A percentile compares a stretch with the other conserved stretches of the same genome.
These are phyloP conservation scores for Castanea mollissima DNA, from an alignment of 306 rosid species.

Conservation along the genomic window DNA sequence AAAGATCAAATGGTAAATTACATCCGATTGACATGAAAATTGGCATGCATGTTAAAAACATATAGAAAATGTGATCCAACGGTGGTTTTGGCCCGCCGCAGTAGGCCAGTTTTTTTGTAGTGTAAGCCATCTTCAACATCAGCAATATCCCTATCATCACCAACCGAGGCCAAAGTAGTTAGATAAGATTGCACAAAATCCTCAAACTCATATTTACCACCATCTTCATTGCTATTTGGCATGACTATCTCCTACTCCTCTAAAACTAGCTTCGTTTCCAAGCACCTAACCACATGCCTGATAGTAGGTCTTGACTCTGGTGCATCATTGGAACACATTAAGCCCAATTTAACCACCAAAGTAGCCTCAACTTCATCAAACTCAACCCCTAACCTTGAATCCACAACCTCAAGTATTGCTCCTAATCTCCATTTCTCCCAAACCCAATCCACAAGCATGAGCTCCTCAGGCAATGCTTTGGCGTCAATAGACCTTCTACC, in stretches of 20 bases:
- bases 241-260: not conserved
- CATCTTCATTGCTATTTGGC: too few relatives aligned
- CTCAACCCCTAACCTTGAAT: conserved; percentile 12
- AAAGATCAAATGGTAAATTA: too few relatives aligned
- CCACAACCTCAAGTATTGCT: conserved; percentile 26
- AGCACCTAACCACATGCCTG: conserved; percentile 28
- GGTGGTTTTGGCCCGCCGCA: too few relatives aligned
- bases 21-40: too few relatives aligned
- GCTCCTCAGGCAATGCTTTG: conserved; percentile 24
- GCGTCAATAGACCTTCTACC: conserved; percentile 28
- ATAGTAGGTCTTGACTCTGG: conserved; percentile 22
- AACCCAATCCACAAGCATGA: conserved; percentile 29
- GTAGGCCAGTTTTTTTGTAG: too few relatives aligned
- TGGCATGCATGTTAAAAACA: too few relatives aligned
- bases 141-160: not conserved
- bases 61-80: too few relatives aligned
- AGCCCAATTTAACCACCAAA: conserved; percentile 29
- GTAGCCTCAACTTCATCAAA: conserved; percentile 30
- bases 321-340: conserved; percentile 24
- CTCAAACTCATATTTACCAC: not conserved
- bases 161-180: not conserved
- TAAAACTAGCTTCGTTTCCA: conserved; percentile 14
- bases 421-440: conserved; percentile 31
- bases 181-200: conserved; percentile 10
- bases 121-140: conserved; percentile 20